Base-by-base conservation (phyloP, 2,329 filamentous ascomycete species). In the Chrysosporium keratinophilum region DNA sequence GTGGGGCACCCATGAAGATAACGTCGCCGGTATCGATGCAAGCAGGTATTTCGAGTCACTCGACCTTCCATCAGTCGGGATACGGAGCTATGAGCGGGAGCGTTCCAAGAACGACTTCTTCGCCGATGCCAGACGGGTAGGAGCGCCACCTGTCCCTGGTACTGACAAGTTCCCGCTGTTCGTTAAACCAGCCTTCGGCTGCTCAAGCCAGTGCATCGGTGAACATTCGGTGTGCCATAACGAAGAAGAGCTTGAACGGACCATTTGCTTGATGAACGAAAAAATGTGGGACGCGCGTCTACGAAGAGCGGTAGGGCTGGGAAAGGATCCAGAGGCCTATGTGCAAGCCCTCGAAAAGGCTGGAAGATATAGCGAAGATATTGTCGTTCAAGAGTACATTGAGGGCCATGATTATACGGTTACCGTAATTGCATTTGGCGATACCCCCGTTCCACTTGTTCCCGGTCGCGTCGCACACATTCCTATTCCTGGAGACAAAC, bases 341-440 rank as follows among this genome's bases (percentile, higher is more conserved):
- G 45, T 55, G n/a, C 15, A 55, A n/a, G 37, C 52, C 35, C 52
- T 49, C 19, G 55, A 55, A 17, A 23, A 52, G 20, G 17, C 39
- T 1, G 50, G 50, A 20, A 23, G 19, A 14, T 9, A 53, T 7
- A 46, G 37, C 28, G 52, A 57, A 28, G 59, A 62, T 46, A 56
- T 62, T 41, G 60, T 63, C 17, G 55, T 62, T 23, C 61, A 63
- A 40, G 60, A 63, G 43, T 61, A 55, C 34, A 59, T 63, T 37
- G 50, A 50, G 1, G 61, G 61, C 4, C 37, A 55, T 23, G 62
- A 63, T 37, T 60, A 59, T 49, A 55, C 53, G 0, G 59, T 62
- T 0, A 53, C 53, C 6, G 58, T 63, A 1, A 58, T 63, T 23
- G 59, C 58, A 11, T 54, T 62, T 43, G 61, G 62, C 5, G 54